Base-by-base conservation (phyloP, 2,329 filamentous ascomycete species). In the Zelopaecilomyces penicillatus region DNA sequence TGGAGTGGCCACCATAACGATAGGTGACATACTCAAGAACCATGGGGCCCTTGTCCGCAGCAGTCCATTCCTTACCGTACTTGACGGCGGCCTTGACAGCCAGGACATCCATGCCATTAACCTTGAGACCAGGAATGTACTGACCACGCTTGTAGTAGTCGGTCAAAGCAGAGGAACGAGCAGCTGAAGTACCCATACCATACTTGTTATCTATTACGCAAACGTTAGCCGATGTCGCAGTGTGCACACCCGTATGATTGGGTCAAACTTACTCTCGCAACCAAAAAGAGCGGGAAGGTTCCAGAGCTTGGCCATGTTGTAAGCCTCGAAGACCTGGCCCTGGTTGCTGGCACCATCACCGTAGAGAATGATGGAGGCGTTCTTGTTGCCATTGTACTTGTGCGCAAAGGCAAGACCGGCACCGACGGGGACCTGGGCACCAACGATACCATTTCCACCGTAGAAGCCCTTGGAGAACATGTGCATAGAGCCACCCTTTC, bases 241-340 rank as follows among this genome's bases (percentile, higher is more conserved):
- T 5, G n/a, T 29, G 2, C n/a, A 11, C 30, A 11, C 26, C 11
- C n/a, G 27, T 7, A 7, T 5, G 19, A 28, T 38, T 11, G 28
- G 31, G 6, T 12, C 45, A 37, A 29, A 80, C 88, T 67, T 74
- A 95, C 90, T 98, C 78, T 98, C 93, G 70, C 93, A 98, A 57
- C 88, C 90, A 65, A 98, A 98, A 56, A 98, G 85, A 57, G 90
- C 81, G 44, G 93, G 93, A 39, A 98, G 76, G 59, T 93, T 90
- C 93, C 93, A 98, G 56, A 98, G 83, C 80, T 97, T 97, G 52
- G 93, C 93, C 93, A 98, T 98, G 83, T 98, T 98, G 82, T 94
- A 98, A 51, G 93, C 90, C 78, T 98, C 93, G 62, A 98, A 98
- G 59, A 98, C 93, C 73, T 98, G 93, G 54, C 93, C 93, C 77